Percentiles rank a stretch among this genome's conserved stretches.
Evolutionary conservation across 176 grass and related monocot genomes (phyloP).

Genomic region (Carex cristatella): DNA sequence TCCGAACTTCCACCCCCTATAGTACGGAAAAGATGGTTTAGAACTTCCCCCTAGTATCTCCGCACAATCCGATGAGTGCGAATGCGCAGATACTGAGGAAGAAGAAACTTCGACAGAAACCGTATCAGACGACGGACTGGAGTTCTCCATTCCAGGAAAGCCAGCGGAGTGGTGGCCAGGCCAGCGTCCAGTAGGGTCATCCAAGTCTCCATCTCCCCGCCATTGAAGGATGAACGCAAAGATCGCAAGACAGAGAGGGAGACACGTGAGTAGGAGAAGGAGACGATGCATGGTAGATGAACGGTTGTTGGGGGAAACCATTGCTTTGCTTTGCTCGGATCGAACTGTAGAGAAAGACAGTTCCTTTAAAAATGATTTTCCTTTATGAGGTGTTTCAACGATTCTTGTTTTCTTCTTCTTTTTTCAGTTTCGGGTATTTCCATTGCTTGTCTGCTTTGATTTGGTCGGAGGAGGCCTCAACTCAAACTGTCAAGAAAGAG

Average conservation of each 20-base stretch:
- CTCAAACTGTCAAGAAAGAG: neutral
- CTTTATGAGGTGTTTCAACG: neutral
- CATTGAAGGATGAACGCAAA: slow-evolving; percentile 81
- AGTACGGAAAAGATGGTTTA: slow-evolving; percentile 63
- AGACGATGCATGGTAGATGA: slow-evolving; percentile 32
- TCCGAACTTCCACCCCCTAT: slow-evolving; percentile 65
- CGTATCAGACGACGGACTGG: slow-evolving; percentile 25
- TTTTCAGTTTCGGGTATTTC: neutral
- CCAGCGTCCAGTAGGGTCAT: slow-evolving; percentile 67
- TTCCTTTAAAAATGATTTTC: neutral
- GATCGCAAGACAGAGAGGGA: slow-evolving; percentile 56
- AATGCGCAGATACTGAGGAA: slow-evolving; percentile 8
- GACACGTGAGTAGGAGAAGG: slow-evolving; percentile 54
- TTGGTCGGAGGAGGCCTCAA: neutral
- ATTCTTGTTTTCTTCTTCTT: neutral
- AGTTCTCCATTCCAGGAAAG: slow-evolving; percentile 58
- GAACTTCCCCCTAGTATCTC: slow-evolving; percentile 31
- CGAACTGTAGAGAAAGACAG: slow-evolving; percentile 17
- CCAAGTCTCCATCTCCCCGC: slow-evolving; percentile 57
- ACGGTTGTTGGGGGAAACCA: slow-evolving; percentile 13
- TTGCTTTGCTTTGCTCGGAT: slow-evolving; percentile 17
- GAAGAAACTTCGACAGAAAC: neutral
- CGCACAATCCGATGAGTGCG: slow-evolving; percentile 27
- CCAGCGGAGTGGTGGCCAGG: slow-evolving; percentile 18
- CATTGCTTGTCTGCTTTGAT: neutral